A percentile compares a stretch with the other conserved stretches of the same genome.
These are phyloP conservation scores for Farysia itapuensis DNA, from an alignment of 1,284 basidiomycete genomes.

Conservation along the genomic window DNA sequence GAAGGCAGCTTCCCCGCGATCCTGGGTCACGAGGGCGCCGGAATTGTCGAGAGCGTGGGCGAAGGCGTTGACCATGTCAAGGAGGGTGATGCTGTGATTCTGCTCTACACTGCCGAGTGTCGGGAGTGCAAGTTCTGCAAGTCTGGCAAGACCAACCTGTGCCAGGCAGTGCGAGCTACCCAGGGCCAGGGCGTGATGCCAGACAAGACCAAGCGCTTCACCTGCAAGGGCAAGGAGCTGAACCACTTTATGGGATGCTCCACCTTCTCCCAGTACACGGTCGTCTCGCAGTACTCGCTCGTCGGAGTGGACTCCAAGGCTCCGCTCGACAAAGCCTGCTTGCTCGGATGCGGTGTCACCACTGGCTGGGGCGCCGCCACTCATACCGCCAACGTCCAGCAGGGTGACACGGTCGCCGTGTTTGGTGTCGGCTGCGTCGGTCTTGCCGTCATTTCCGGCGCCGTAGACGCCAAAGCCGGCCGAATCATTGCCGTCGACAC, in stretches of 20 bases:
- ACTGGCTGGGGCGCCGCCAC: conserved; percentile 90
- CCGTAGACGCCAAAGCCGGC: conserved; percentile 74
- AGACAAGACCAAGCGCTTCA: conserved; percentile 87
- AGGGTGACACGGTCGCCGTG: conserved; percentile 80
- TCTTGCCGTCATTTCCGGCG: conserved; percentile 75
- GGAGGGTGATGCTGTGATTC: conserved; percentile 73
- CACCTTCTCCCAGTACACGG: conserved; percentile 98
- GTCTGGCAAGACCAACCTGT: conserved; percentile 89
- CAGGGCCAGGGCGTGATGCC: conserved; percentile 98
- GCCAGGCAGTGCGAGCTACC: conserved; percentile 75
- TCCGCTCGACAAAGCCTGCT: conserved; percentile 88
- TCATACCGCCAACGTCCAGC: conserved; percentile 64
- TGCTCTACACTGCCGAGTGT: conserved; percentile 62
- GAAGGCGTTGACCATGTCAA: conserved; percentile 86
- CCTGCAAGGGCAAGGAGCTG: conserved; percentile 81
- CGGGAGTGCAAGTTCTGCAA: conserved; percentile 75
- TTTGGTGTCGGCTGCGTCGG: conserved; percentile 97
- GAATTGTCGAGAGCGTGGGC: conserved; percentile 81
- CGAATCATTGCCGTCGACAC: conserved; percentile 91
- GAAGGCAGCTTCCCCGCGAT: conserved; percentile 96
- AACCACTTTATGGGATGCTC: conserved; percentile 98
- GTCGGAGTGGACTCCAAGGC: conserved; percentile 83
- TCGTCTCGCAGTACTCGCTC: conserved; percentile 94
- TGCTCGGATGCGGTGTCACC: conserved; percentile 92
- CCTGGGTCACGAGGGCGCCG: conserved; percentile 66